Evolutionary conservation across 768 basidiomycete species (phyloP).

Genomic region (Galerina marginata): DNA sequence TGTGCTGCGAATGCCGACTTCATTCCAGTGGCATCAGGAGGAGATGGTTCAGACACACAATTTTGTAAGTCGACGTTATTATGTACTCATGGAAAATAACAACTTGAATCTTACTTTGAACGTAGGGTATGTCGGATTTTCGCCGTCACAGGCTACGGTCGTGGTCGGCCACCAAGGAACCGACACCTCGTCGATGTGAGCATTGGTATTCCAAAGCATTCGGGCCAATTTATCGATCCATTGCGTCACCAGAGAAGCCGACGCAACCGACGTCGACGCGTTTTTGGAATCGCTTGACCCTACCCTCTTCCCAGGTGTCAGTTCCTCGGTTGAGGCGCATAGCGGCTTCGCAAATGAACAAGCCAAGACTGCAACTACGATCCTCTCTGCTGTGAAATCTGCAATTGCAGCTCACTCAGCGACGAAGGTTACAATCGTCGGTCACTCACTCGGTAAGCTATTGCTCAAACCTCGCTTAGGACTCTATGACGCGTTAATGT

Average conservation of each 20-base stretch:
- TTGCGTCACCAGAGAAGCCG: slow-evolving; percentile 32
- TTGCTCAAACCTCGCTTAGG: background rate
- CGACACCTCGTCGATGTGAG: slow-evolving; percentile 39
- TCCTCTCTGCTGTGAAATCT: slow-evolving; percentile 46
- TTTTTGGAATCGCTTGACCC: slow-evolving; percentile 37
- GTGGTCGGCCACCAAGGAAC: slow-evolving; percentile 53
- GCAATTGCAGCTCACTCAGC: slow-evolving; percentile 41
- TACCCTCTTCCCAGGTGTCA: slow-evolving; percentile 52
- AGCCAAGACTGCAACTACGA: slow-evolving; percentile 42
- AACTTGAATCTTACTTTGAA: background rate
- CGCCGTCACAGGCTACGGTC: slow-evolving; percentile 37
- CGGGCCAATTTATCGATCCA: background rate
- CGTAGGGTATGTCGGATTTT: slow-evolving; percentile 35
- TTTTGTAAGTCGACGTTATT: slow-evolving; percentile 39
- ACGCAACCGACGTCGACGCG: slow-evolving; percentile 43
- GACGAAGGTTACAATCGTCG: slow-evolving; percentile 47
- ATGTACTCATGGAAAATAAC: background rate
- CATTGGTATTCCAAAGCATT: background rate
- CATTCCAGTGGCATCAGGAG: slow-evolving; percentile 48
- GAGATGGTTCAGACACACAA: slow-evolving; percentile 42
- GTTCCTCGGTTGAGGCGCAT: slow-evolving; percentile 48
- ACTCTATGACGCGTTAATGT: background rate
- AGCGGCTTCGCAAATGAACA: slow-evolving; percentile 50
- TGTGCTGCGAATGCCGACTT: slow-evolving; percentile 49
- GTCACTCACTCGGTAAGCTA: slow-evolving; percentile 48